Base-by-base conservation (phyloP, 495 filamentous ascomycete genomes). In the Copromyces sp. region DNA sequence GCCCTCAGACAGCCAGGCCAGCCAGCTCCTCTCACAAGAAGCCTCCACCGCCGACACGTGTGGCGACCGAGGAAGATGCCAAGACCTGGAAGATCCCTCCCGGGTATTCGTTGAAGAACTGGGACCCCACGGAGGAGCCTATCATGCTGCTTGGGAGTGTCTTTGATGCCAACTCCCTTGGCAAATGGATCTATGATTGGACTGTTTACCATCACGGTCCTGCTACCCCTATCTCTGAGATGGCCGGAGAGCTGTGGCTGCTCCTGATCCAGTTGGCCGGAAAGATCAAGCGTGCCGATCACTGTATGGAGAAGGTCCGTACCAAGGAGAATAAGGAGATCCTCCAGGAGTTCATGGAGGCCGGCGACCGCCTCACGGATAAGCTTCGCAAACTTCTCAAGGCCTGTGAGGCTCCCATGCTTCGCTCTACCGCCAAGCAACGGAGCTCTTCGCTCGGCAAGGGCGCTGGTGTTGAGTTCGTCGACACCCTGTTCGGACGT, bases 111-210 rank as follows among this genome's bases (percentile, higher is more conserved):
- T 89, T 94, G 82, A 98, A 98, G 85, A 98, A 99, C 86, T 99
- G 95, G 95, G 96, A 98, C 79, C 95, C 94, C 2, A 90, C 90
- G 61, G 94, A 97, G 82, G 93, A 93, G 76, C 83, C 95, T 40
- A 97, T 99, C 81, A 90, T 97, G 80, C 87, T 99, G 7, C 87
- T 98, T 9, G 95, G 95, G 53, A 96, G 93, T 79, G 95, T 98
- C 65, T 99, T 98, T 79, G 96, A 98, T 78, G 93, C 95, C 81
- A 97, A 97, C 87, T 96, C 93, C 29, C 87, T 99, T 17, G 95
- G 95, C 78, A 97, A 97, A 82, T 99, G 95, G 95, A 95, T 99
- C 80, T 99, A 97, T 84, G 97, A 99, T 86, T 99, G 95, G 95
- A 98, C 95, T 39, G 93, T 98, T 73, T 98, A 93, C 84, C 90